A percentile compares a stretch with the other conserved stretches of the same genome.
phyloP scores from a whole-genome alignment of 2,329 filamentous ascomycete genomes.

The Penicillium sp. region DNA sequence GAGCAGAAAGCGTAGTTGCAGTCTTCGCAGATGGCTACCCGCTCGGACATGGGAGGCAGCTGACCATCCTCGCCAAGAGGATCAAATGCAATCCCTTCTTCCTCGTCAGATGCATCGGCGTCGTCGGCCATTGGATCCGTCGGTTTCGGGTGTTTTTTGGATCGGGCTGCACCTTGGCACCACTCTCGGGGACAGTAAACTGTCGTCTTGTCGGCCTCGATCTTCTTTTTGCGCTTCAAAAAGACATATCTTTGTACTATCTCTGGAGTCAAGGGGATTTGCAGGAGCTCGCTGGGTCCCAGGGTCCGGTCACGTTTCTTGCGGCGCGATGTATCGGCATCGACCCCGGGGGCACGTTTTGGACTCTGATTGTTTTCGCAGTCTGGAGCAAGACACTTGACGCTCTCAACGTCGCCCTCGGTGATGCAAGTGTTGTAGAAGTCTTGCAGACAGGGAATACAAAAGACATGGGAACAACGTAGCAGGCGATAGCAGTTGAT shows the following conservation, averaged over 20 bases:
- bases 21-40: constrained; percentile 80
- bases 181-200: constrained; percentile 88
- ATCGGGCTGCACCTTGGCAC: constrained; percentile 84
- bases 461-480: constrained; percentile 88
- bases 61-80: constrained; percentile 41
- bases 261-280: constrained; percentile 67
- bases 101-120: constrained; percentile 48
- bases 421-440: constrained; percentile 86
- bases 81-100: constrained; percentile 46
- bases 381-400: constrained; percentile 73
- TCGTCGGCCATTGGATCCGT: constrained; percentile 58
- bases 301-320: constrained; percentile 64
- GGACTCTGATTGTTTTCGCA: constrained; percentile 62
- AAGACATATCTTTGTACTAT: constrained; percentile 80
- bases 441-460: constrained; percentile 76
- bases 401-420: constrained; percentile 72
- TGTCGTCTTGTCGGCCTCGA: constrained; percentile 87
- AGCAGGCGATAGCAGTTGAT: constrained; percentile 72
- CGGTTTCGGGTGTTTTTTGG: constrained; percentile 67
- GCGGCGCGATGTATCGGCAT: constrained; percentile 38
- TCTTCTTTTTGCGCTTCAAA: constrained; percentile 84
- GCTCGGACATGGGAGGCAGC: constrained; percentile 54
- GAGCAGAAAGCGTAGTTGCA: constrained; percentile 85
- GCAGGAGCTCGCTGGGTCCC: constrained; percentile 76
- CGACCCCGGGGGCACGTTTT: constrained; percentile 13